Conservation (phyloP, 2,329 filamentous ascomycete genomes). For the Aspergillus pseudotamarii region DNA sequence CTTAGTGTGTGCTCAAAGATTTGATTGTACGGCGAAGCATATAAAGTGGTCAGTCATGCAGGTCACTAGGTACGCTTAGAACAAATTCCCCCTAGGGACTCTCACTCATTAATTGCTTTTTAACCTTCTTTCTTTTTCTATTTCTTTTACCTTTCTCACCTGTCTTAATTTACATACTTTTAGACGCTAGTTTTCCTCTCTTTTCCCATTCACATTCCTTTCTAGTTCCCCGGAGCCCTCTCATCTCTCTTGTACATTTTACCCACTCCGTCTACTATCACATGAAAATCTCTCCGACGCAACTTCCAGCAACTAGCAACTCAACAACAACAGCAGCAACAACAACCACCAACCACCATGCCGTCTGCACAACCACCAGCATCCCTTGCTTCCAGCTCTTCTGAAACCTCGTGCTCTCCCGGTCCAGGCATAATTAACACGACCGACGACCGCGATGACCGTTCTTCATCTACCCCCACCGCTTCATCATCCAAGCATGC, state of each 20-base stretch:
- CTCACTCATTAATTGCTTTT: background rate
- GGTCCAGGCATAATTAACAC: constrained; percentile 26
- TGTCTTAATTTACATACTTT: background rate
- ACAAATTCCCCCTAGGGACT: background rate
- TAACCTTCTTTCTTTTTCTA: background rate
- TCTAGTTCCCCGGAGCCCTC: background rate
- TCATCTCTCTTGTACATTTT: background rate
- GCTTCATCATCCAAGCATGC: constrained; percentile 31
- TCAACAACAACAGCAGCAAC: background rate
- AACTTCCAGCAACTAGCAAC: constrained; percentile 3
- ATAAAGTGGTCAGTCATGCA: constrained; percentile 2
- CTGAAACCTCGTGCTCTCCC: constrained; percentile 28
- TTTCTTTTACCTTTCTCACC: background rate
- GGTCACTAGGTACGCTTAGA: background rate
- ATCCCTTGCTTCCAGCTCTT: constrained; percentile 27
- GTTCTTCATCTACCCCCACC: constrained; percentile 38
- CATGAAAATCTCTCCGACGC: constrained; percentile 15
- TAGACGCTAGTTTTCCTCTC: background rate
- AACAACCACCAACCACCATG: constrained; percentile 18
- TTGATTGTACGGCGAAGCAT: background rate
- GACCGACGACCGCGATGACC: constrained; percentile 33
- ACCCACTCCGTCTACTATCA: constrained; percentile 6
- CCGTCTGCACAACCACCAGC: constrained; percentile 28
- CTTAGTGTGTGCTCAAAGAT: background rate
- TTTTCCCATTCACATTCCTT: background rate